phyloP scores from a whole-genome alignment of 2,329 filamentous ascomycete genomes.

The Raffaelea ambrosiae region DNA sequence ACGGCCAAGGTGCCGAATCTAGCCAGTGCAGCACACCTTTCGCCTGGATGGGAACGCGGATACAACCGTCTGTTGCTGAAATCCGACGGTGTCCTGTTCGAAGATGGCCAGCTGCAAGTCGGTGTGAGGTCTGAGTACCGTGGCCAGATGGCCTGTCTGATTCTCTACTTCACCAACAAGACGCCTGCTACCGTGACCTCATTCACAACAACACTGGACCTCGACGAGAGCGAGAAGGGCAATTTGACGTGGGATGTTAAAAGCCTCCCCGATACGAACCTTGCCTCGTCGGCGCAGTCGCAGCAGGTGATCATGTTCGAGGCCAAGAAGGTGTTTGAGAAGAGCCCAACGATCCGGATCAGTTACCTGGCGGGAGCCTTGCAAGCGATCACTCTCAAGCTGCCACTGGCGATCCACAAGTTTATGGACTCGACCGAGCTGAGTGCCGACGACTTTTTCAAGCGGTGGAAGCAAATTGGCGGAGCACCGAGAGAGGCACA shows the following conservation, averaged over 20 bases:
- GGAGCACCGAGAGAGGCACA: slow-evolving; percentile 81
- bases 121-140: slow-evolving; percentile 91
- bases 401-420: slow-evolving; percentile 84
- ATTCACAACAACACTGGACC: slow-evolving; percentile 89
- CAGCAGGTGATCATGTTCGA: slow-evolving; percentile 96
- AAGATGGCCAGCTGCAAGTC: slow-evolving; percentile 89
- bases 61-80: slow-evolving; percentile 75
- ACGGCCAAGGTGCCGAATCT: slow-evolving; percentile 66
- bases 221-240: slow-evolving; percentile 56
- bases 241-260: slow-evolving; percentile 81
- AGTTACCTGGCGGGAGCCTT: slow-evolving; percentile 90
- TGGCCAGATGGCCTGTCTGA: slow-evolving; percentile 89
- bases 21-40: slow-evolving; percentile 84
- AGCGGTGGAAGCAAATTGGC: slow-evolving; percentile 97
- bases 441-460: slow-evolving; percentile 91
- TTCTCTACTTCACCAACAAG: slow-evolving; percentile 95
- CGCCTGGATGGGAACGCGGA: slow-evolving; percentile 88
- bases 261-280: slow-evolving; percentile 73
- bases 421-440: slow-evolving; percentile 93
- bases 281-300: slow-evolving; percentile 67
- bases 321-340: slow-evolving; percentile 69
- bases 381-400: slow-evolving; percentile 83
- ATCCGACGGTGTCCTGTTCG: slow-evolving; percentile 82
- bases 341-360: slow-evolving; percentile 84
- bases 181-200: slow-evolving; percentile 76